Percentiles rank a stretch among this genome's conserved stretches.
phyloP scores from a whole-genome alignment of 1,139 yeast species.

The Candida tunisiensis region DNA sequence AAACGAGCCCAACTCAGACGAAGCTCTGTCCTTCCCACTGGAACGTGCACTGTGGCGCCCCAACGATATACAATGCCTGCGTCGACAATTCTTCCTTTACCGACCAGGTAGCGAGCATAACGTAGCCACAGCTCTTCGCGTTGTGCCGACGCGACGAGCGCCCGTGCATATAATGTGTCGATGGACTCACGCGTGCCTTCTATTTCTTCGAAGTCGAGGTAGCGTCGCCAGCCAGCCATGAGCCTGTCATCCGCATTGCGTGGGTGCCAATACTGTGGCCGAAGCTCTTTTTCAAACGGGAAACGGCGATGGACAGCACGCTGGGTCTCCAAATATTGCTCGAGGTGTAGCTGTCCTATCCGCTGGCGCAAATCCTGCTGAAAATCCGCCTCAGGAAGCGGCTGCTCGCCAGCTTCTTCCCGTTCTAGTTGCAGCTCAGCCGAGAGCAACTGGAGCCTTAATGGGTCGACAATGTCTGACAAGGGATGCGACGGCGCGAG shows the following conservation, averaged over 20 bases:
- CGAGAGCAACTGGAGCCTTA: conserved; percentile 4
- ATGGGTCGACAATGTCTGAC: conserved; percentile 10
- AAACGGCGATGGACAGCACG: conserved; percentile 37
- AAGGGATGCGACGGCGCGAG: conserved; percentile 11
- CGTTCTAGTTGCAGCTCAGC: conserved; percentile 9
- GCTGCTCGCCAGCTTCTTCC: conserved; percentile 9
- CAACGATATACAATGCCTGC: too few relatives aligned
- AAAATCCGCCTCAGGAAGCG: conserved; percentile 2
- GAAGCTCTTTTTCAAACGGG: conserved; percentile 39
- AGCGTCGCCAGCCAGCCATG: conserved; percentile 45
- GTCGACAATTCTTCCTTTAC: too few relatives aligned
- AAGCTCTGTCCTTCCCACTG: too few relatives aligned
- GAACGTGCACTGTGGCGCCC: too few relatives aligned
- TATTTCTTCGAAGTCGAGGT: conserved; percentile 38
- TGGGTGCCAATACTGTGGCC: conserved; percentile 36
- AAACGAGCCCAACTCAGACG: too few relatives aligned
- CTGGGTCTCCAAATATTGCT: conserved; percentile 46
- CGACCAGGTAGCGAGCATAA: conserved; percentile 37
- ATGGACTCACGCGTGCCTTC: conserved; percentile 15
- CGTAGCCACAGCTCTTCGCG: conserved; percentile 48
- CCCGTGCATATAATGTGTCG: conserved; percentile 35
- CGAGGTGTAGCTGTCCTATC: conserved; percentile 18
- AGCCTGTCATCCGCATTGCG: too few relatives aligned
- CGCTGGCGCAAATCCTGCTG: conserved; percentile 12
- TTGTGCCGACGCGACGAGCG: conserved; percentile 31